phyloP scores from a whole-genome alignment of 2,329 filamentous ascomycete species.

The Pestalotiopsis sp. region DNA sequence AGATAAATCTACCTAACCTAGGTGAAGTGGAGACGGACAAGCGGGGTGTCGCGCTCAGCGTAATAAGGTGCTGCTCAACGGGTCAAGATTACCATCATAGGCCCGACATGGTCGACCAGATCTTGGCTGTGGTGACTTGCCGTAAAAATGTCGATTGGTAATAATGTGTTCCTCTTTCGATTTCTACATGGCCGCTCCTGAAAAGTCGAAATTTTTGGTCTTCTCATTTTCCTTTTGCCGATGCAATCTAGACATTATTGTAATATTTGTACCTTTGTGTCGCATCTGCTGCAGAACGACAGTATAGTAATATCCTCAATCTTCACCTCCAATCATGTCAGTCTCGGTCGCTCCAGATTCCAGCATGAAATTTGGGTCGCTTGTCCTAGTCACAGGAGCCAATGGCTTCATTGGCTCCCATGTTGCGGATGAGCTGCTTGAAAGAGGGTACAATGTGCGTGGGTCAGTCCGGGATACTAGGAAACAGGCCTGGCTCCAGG shows the following conservation, averaged over 20 bases:
- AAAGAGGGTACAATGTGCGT: background rate
- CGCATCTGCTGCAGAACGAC: background rate
- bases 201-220: background rate
- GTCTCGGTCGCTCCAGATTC: background rate
- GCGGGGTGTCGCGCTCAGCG: background rate
- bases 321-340: background rate
- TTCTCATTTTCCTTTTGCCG: background rate
- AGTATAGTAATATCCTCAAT: background rate
- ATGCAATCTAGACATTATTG: background rate
- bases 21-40: background rate
- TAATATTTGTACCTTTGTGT: background rate
- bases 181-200: background rate
- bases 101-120: background rate
- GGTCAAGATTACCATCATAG: background rate
- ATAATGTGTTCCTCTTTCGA: background rate
- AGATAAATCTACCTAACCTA: background rate
- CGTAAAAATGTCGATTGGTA: background rate
- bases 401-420: background rate
- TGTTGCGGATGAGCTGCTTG: background rate
- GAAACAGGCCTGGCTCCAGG: conserved; percentile 9
- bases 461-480: background rate
- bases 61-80: too few relatives aligned
- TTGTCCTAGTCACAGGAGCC: background rate
- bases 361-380: background rate
- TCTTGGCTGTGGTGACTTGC: background rate